Base-by-base conservation (phyloP, 164 flowering plant species). In the Aristolochia contorta region DNA sequence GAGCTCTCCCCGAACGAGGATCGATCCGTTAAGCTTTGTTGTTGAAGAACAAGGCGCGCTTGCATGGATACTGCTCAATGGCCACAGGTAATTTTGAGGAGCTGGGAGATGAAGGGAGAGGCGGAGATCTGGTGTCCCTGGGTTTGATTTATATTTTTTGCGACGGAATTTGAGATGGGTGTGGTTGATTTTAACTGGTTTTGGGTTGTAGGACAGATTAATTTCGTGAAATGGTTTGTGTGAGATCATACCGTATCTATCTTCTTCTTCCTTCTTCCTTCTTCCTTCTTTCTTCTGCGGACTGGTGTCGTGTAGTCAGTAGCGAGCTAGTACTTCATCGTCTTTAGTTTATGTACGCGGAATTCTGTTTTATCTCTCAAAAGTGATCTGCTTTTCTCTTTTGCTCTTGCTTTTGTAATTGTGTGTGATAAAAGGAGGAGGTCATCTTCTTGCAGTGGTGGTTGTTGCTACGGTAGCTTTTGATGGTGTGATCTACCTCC, bases 41-140 rank as follows among this genome's bases (percentile, higher is more conserved):
- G 43, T 41, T 50, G 27, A 33, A 32, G 48, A 50, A 32, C 56
- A 30, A 8, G 25, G 56, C 56, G 16, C 20, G 46, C 47, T 61
- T 59, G 62, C 62, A 61, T 61, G 64, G 64, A 61, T 61, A 51
- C 57, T 21, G 64, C 56, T 61, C 64, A 61, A 32, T 61, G 64
- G 64, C 64, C 64, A 18, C 64, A 61, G 64, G 64, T 61, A 61
- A 51, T 13, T 48, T 25, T 27, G 30, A 27, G 30, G 12, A 53
- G 23, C 32, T 3, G 16, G 27, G 20, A 23, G 43, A 37, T 6
- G 9, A 10, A 37, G 12, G 43, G 43, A 37, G 43, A 37, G 43
- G 43, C 3, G 43, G 43, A 37, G 43, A 37, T 37, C 43, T 37
- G 9, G 43, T 37, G 10, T 37, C 43, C 43, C 3, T 4, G 43